A percentile compares a stretch with the other conserved stretches of the same genome.
phyloP scores from a whole-genome alignment of 345 rosid genomes.

The Citrus reticulata region DNA sequence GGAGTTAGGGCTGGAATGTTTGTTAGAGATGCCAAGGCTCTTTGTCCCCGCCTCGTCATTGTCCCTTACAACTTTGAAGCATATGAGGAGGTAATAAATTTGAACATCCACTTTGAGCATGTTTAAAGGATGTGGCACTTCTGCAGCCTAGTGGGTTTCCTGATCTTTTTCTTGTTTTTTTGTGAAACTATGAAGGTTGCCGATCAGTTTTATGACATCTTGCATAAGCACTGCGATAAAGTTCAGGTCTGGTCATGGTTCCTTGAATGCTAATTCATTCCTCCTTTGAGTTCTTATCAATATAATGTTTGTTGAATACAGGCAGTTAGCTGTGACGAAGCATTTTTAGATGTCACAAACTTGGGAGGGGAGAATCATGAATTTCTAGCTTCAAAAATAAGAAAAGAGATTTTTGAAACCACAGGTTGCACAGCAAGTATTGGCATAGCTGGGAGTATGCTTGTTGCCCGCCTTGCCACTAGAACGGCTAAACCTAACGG shows the following conservation, averaged over 20 bases:
- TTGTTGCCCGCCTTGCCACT: constrained; percentile 95
- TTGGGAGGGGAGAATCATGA: constrained; percentile 52
- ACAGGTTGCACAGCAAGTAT: constrained; percentile 92
- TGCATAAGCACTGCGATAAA: constrained; percentile 80
- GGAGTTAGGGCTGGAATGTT: constrained; percentile 93
- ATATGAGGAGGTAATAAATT: constrained; percentile 65
- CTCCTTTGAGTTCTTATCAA: constrained; percentile 6
- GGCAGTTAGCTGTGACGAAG: constrained; percentile 99
- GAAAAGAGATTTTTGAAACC: constrained; percentile 69
- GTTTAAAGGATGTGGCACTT: background rate
- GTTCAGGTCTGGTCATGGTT: constrained; percentile 58
- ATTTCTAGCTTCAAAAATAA: constrained; percentile 57
- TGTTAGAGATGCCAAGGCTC: constrained; percentile 86
- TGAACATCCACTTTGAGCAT: background rate
- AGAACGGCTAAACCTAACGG: constrained; percentile 90
- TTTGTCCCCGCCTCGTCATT: constrained; percentile 80
- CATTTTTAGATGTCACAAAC: constrained; percentile 73
- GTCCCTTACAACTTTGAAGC: constrained; percentile 89
- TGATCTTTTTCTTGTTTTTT: background rate
- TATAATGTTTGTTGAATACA: constrained; percentile 25
- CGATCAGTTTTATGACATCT: constrained; percentile 78
- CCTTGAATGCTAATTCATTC: background rate
- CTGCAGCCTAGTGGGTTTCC: background rate
- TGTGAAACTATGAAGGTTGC: constrained; percentile 60
- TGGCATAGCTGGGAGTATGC: constrained; percentile 88